Evolutionary conservation across 2,329 filamentous ascomycete species (phyloP).

Genomic region (Didymella pinodella): DNA sequence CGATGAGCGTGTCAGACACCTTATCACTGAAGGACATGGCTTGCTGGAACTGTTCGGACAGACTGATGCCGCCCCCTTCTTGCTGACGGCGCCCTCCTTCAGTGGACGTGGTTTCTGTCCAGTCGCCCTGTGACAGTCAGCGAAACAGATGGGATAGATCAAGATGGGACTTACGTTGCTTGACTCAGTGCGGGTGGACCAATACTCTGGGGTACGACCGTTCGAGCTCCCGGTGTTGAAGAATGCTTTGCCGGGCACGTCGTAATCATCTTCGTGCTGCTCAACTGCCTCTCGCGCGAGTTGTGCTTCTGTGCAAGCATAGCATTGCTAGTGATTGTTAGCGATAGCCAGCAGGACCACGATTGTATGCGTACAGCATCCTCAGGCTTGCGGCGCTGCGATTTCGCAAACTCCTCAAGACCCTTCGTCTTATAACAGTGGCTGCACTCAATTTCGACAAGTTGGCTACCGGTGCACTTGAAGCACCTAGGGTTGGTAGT

Average conservation of each 20-base stretch:
- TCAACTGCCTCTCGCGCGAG: conserved; percentile 32
- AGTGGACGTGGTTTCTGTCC: conserved; percentile 20
- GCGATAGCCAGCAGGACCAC: background rate
- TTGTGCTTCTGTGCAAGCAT: conserved; percentile 40
- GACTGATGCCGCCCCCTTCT: conserved; percentile 29
- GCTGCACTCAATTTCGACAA: conserved; percentile 58
- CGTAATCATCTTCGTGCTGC: conserved; percentile 41
- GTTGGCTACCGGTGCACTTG: conserved; percentile 53
- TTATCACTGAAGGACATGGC: conserved; percentile 25
- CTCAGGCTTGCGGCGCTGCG: conserved; percentile 57
- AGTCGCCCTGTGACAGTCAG: conserved; percentile 29
- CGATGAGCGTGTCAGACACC: conserved; percentile 29
- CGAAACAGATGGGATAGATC: background rate
- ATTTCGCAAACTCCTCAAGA: conserved; percentile 60
- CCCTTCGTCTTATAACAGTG: conserved; percentile 58
- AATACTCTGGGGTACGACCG: conserved; percentile 35
- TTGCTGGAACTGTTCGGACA: conserved; percentile 28
- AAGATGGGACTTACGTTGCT: conserved; percentile 25
- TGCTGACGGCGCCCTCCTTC: conserved; percentile 15
- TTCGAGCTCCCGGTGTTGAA: conserved; percentile 25
- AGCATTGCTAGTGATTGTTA: conserved; percentile 40
- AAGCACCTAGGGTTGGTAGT: conserved; percentile 52
- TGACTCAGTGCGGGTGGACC: conserved; percentile 24
- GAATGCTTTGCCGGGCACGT: conserved; percentile 35
- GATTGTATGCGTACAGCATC: conserved; percentile 51